Evolutionary conservation across 805 yeast genomes (phyloP), one percentile per base, ranked within the genome.

Genomic region (Zygotorulaspora danielsina): DNA sequence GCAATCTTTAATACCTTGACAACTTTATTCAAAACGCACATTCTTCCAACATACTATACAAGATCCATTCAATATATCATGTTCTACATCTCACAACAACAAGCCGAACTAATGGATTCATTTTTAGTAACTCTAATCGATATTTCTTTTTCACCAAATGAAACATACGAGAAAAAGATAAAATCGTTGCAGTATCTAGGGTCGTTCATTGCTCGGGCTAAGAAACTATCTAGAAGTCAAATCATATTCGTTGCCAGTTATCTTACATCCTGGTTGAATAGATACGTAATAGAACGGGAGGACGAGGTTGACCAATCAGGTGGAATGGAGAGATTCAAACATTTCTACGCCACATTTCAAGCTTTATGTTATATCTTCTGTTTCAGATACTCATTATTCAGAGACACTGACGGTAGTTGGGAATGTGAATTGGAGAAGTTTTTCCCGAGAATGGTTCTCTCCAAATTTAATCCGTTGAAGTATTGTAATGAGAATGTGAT

Each of bases 401-500:
- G 74, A 48, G 58, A 59, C 36, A 56, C 53, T 11, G 65, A 59
- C 33, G 62, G 61, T 33, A 67, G 63, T 41, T 88, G 96, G 96
- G 90, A 81, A 54, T 76, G 86, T 50, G 79, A 76, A 34, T 59
- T 93, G 32, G 96, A 89, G 54, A 83, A 80, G 64, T 82, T 93
- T 48, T 87, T 89, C 67, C 96, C 84, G 61, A 73, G 94, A 48
- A 75, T 84, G 54, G 78, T 90, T 22, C 74, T 88, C 25, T 81
- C 96, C 8, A 84, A 84, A 56, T 90, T 93, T 70, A 93, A 90
- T 59, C 97, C 97, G 3, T 72, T 90, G 53, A 86, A 87, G 59
- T 90, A 79, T 67, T 87, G 96, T 64, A 90, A 89, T 57, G 95
- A 85, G 54, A 86, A 94, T 11, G 97, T 90, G 33, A 96, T 89